Percentiles rank a stretch among this genome's conserved stretches.
phyloP scores from a whole-genome alignment of 2,329 filamentous ascomycete species.

The Sclerotinia trifoliorum region DNA sequence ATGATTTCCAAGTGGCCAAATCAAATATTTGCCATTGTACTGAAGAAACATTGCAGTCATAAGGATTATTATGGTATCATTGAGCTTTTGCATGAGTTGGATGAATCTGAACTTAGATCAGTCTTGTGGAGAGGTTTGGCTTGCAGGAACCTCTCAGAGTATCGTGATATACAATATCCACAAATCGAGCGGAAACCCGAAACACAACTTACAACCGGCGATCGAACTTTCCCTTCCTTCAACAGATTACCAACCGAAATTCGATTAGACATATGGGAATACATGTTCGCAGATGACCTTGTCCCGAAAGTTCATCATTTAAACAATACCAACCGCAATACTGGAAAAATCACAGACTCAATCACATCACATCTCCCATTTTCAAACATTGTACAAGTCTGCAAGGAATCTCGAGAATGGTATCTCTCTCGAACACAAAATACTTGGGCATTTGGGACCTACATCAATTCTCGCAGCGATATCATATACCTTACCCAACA shows the following conservation, averaged over 20 bases:
- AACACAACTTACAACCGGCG: too few species aligned
- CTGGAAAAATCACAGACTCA: slow-evolving; percentile 6
- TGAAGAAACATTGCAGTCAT: slow-evolving; percentile 1
- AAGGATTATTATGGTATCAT: slow-evolving; percentile 11
- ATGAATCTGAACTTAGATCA: not conserved
- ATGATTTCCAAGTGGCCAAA: slow-evolving; percentile 16
- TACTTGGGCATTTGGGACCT: slow-evolving; percentile 9
- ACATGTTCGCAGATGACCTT: slow-evolving; percentile 12
- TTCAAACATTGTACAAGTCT: slow-evolving; percentile 13
- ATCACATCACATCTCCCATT: slow-evolving; percentile 9
- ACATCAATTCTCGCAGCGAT: slow-evolving; percentile 21
- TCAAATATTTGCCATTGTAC: not conserved
- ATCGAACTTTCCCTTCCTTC: not conserved
- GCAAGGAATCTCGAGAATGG: slow-evolving; percentile 11
- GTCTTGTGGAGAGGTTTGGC: not conserved
- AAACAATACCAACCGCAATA: not conserved
- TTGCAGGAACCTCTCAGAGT: slow-evolving; percentile 12
- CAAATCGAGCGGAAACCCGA: not conserved
- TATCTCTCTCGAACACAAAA: slow-evolving; percentile 17
- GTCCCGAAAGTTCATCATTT: slow-evolving; percentile 11
- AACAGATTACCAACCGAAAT: not conserved
- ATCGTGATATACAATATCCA: slow-evolving; percentile 4
- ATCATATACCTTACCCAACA: slow-evolving; percentile 26
- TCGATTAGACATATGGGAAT: slow-evolving; percentile 17
- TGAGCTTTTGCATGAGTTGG: not conserved